A percentile compares a stretch with the other conserved stretches of the same genome.
phyloP scores from a whole-genome alignment of 345 rosid genomes.

The Moringa oleifera region DNA sequence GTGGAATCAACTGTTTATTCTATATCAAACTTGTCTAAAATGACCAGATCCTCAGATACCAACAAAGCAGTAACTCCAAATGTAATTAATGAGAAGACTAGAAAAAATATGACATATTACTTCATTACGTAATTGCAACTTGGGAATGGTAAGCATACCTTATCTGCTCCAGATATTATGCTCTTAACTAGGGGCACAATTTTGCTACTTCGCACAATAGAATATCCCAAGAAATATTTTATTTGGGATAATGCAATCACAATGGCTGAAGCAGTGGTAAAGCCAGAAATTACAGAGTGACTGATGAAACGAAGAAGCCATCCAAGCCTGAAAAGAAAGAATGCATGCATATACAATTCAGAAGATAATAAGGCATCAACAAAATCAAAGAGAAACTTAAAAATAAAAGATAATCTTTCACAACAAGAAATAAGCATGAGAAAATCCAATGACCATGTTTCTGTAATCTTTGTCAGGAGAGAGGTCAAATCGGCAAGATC shows the following conservation, averaged over 20 bases:
- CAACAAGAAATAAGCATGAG: background rate
- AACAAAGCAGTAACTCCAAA: background rate
- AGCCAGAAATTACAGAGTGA: slow-evolving; percentile 98
- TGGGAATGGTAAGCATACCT: slow-evolving; percentile 41
- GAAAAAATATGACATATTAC: no score
- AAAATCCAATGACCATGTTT: background rate
- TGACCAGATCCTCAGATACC: no score
- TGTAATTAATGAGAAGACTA: background rate
- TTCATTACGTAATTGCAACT: no score
- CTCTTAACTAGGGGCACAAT: slow-evolving; percentile 87
- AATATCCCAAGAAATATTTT: slow-evolving; percentile 95
- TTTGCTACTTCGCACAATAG: slow-evolving; percentile 70
- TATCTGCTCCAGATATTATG: slow-evolving; percentile 78
- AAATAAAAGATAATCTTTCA: background rate
- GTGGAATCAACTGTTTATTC: no score
- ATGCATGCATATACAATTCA: no score
- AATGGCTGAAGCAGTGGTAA: slow-evolving; percentile 91
- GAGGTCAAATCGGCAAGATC: slow-evolving; percentile 65
- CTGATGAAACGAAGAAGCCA: slow-evolving; percentile 99
- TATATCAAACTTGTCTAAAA: no score
- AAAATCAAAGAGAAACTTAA: background rate
- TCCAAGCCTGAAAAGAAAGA: slow-evolving; percentile 66
- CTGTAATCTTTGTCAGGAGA: background rate
- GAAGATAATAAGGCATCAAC: background rate
- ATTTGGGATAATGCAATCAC: slow-evolving; percentile 91